A percentile compares a stretch with the other conserved stretches of the same genome.
Conservation (phyloP, 129 eudicot genomes). For the Deinandra increscens region DNA sequence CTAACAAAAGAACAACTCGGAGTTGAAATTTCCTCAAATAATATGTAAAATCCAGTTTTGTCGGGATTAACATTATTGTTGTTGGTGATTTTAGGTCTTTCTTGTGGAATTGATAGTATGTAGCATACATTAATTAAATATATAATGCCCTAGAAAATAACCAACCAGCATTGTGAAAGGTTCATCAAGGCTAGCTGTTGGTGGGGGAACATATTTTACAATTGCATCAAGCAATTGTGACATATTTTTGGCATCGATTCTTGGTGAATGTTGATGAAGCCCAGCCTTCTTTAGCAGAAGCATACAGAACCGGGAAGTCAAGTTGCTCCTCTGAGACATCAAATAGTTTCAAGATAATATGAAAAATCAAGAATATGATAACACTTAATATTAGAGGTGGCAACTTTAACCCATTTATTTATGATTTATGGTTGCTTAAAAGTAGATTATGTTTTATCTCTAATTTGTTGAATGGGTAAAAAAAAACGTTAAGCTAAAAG, state of each 20-base stretch:
- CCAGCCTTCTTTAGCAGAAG: constrained; percentile 99
- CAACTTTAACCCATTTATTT: neutral
- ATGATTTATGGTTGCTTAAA: neutral
- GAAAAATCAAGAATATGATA: neutral
- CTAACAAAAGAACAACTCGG: constrained; percentile 40
- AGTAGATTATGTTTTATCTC: neutral
- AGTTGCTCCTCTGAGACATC: constrained; percentile 81
- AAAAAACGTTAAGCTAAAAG: neutral
- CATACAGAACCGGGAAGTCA: constrained; percentile 94
- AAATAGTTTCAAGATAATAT: neutral
- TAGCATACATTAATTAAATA: constrained; percentile 17
- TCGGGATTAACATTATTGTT: neutral
- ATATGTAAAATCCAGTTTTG: neutral
- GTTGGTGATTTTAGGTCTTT: neutral
- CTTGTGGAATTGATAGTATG: neutral
- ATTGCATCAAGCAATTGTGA: constrained; percentile 91
- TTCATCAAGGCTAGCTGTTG: constrained; percentile 65
- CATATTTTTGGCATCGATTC: constrained; percentile 76
- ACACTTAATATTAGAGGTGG: neutral
- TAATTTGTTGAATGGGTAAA: neutral
- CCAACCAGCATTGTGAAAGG: constrained; percentile 95
- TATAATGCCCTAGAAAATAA: constrained; percentile 19
- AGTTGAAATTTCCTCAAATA: constrained; percentile 1
- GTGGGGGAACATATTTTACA: constrained; percentile 74
- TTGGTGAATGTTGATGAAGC: constrained; percentile 83